phyloP scores from a whole-genome alignment of 2,329 filamentous ascomycete species.

The Curvularia sp. region DNA sequence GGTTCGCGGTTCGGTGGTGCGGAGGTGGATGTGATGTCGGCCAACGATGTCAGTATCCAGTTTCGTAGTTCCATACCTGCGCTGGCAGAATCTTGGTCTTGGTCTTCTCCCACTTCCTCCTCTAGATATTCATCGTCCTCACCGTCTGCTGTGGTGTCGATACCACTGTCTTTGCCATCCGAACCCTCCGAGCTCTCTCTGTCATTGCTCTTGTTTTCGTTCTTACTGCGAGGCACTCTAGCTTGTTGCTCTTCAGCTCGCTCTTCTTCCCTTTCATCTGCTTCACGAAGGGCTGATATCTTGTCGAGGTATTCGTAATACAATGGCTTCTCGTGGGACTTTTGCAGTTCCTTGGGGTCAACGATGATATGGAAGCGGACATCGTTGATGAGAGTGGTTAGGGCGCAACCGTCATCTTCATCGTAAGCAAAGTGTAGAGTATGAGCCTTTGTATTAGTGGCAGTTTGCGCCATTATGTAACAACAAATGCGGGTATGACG shows the following conservation, averaged over 20 bases:
- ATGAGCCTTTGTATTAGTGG: slow-evolving; percentile 15
- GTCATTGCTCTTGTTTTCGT: slow-evolving; percentile 4
- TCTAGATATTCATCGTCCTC: slow-evolving; percentile 19
- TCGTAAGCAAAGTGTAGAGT: slow-evolving; percentile 26
- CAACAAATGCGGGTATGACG: background rate
- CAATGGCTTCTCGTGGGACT: slow-evolving; percentile 22
- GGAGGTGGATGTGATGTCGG: slow-evolving; percentile 16
- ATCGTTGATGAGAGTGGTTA: slow-evolving; percentile 29
- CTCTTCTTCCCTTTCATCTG: slow-evolving; percentile 25
- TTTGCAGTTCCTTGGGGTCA: slow-evolving; percentile 19
- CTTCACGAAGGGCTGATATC: slow-evolving; percentile 22
- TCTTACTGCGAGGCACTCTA: background rate
- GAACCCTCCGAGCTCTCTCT: slow-evolving; percentile 9
- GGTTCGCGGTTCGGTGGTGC: slow-evolving; percentile 27
- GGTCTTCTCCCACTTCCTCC: slow-evolving; percentile 21
- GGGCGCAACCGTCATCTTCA: slow-evolving; percentile 22
- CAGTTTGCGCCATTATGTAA: slow-evolving; percentile 19
- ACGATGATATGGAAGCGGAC: slow-evolving; percentile 28
- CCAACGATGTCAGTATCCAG: slow-evolving; percentile 24
- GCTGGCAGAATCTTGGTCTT: slow-evolving; percentile 26
- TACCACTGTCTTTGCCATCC: slow-evolving; percentile 26
- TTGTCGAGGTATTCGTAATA: slow-evolving; percentile 32
- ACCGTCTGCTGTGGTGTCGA: slow-evolving; percentile 26
- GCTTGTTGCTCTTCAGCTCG: slow-evolving; percentile 11
- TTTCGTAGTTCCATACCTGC: slow-evolving; percentile 25